These are phyloP conservation scores for Brassica rapa DNA, from an alignment of 345 rosid species.

Conservation along the genomic window DNA sequence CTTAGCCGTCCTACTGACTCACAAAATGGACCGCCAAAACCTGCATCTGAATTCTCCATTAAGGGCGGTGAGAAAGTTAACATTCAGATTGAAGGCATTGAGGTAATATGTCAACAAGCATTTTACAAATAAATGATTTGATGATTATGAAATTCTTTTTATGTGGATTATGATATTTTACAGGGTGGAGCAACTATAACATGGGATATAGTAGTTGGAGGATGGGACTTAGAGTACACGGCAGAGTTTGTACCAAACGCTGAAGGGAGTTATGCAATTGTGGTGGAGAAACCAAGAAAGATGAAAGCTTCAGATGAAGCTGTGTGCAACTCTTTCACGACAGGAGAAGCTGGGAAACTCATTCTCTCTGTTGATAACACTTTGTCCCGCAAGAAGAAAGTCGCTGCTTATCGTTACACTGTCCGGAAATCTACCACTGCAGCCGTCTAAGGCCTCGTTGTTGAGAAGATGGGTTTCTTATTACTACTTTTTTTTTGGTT, in stretches of 20 bases:
- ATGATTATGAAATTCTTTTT: neutral
- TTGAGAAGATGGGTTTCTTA: constrained; percentile 16
- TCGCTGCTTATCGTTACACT: constrained; percentile 87
- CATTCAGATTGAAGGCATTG: constrained; percentile 97
- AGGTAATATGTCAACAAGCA: constrained; percentile 48
- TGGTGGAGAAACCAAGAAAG: constrained; percentile 75
- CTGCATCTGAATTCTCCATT: constrained; percentile 86
- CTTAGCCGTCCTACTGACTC: constrained; percentile 67
- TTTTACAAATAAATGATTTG: neutral
- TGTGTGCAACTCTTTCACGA: constrained; percentile 68
- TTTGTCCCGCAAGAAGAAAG: constrained; percentile 72
- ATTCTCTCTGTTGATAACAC: constrained; percentile 90
- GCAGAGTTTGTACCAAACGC: constrained; percentile 91
- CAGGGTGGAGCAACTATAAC: constrained; percentile 86
- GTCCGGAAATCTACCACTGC: constrained; percentile 63
- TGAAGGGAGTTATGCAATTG: constrained; percentile 73
- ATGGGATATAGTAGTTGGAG: constrained; percentile 98
- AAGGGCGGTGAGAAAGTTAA: constrained; percentile 97
- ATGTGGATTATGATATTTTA: neutral
- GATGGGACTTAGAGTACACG: constrained; percentile 96
- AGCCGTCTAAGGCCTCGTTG: constrained; percentile 19
- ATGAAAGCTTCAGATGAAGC: constrained; percentile 65
- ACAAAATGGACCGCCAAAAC: constrained; percentile 68
- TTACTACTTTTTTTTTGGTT: constrained; percentile 24
- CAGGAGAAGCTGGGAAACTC: constrained; percentile 82